Evolutionary conservation across 148 eudicot species (phyloP), one percentile per base, ranked within the genome.

Genomic region (Rhododendron vialii): DNA sequence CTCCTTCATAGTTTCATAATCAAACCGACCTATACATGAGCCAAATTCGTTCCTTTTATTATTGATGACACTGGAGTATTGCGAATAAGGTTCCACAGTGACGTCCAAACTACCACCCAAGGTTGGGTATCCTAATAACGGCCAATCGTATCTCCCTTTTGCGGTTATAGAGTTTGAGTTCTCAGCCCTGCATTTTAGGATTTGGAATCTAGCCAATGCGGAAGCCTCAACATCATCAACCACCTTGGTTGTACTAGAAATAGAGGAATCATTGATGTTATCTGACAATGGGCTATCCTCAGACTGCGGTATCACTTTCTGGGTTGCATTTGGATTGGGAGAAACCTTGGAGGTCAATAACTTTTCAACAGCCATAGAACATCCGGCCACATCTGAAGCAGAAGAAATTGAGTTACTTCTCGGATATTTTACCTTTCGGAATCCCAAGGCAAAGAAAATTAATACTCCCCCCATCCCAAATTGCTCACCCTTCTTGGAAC

Each of bases 141-240:
- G 79, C 50, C 50, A 28, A 47, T 48, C n/a, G 14, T 63, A 36
- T 78, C 71, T 45, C 13, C 87, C 86, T 57, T 85, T 90, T 86
- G 63, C 78, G 41, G 41, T 84, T 47, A 74, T 51, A 14, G 90
- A 74, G 61, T 86, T 87, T 28, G 83, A 82, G 36, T 80, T 81
- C 59, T 90, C 89, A 30, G 87, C 85, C 74, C 96, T 91, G 63
- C 84, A 55, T 81, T 92, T 92, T 77, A 93, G 83, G 90, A 93
- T 90, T 35, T 90, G 87, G 53, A 93, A 92, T 86, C 96, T 91
- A 47, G 92, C 85, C 92, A 94, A 87, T 18, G 92, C 91, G 5
- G 96, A 92, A 85, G 94, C 86, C 83, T 92, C 93, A 20, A 73
- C 74, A 36, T 87, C 94, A 86, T 92, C 89, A 67, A 47, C 78